Base-by-base conservation (phyloP, 805 yeast genomes). In the Candida incommunis region DNA sequence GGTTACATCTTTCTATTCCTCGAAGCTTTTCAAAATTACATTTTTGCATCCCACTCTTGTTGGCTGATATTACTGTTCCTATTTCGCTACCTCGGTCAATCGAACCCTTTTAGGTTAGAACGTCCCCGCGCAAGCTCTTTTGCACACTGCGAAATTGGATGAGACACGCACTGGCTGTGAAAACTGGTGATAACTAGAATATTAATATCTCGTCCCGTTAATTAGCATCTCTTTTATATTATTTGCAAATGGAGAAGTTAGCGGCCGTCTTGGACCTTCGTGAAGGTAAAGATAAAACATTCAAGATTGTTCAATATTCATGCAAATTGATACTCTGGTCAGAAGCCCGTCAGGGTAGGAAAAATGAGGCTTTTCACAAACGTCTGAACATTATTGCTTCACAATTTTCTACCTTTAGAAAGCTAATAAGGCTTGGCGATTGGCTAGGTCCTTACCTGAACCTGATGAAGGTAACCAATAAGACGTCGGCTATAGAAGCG, bases 281-380 rank as follows among this genome's bases (percentile, higher is more conserved):
- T 20, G 57, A 53, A 41, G 61, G 61, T 3, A 55, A 55, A 43
- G 60, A 57, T 45, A 56, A 55, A 46, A 46, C 61, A 4, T 27
- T 54, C 45, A 58, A 58, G 43, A 45, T 58, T 26, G 46, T 59
- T 22, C 62, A 59, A 43, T 59, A 59, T 43, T 48, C 55, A 1
- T 46, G 55, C 23, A 49, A 51, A 31, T 53, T 59, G 26, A n/a
- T 56, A 7, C 22, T 56, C 2, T 50, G 57, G 42, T 22, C 45
- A 4, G 42, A 40, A 21, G 45, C 45, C 22, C 37, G 40, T 15
- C 26, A 43, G 20, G 44, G 41, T 18, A 41, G 45, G 20, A 34
- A 37, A 16, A 9, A 16, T 16, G 21, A 11, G 23, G 26, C 22
- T 9, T 15, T 41, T 16, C 21, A 16, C 23, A 5, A 3, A 5